Base-by-base conservation (phyloP, 2,329 filamentous ascomycete species). In the Fusarium temperatum region DNA sequence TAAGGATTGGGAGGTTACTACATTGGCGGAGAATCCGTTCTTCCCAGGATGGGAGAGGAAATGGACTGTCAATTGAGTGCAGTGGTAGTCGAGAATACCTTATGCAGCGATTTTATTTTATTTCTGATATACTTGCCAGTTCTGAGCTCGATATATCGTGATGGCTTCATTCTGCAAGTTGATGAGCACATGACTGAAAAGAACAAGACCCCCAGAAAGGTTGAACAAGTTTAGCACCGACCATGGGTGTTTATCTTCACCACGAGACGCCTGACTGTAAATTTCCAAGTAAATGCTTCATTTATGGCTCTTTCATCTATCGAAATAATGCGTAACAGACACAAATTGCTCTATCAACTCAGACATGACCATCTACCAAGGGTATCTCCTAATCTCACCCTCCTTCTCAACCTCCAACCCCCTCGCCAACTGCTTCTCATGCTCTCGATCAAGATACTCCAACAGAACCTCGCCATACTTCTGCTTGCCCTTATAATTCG, bases 401-500 rank as follows among this genome's bases (percentile, higher is more conserved):
- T 93, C 90, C 78, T 85, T 86, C 22, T 85, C 84, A 60, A 92
- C 18, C 67, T 93, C 88, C 75, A 96, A 76, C 0, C 94, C 94
- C 18, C 82, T 83, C n/a, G 86, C 87, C 6, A 95, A 70, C 83
- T 97, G 94, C 83, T 93, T 91, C 80, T 89, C 82, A 82, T 96
- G 93, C 84, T 92, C 93, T 74, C 77, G 77, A 82, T 97, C 94
- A 69, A 97, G 81, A 82, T 92, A 97, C 80, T 94, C 91, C 68
- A 97, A 82, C 78, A 97, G 76, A 1, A 96, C 91, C 32, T 91
- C 89, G 26, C 87, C 88, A 81, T 95, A 97, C 83, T 87, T 89
- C 74, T 94, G 92, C 79, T 87, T 90, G 0, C 94, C 94, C 83
- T 96, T 96, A 80, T 97, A 97, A 74, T 84, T 84, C 22, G 88